Base-by-base conservation (phyloP, 495 filamentous ascomycete genomes). In the Talaromyces adpressus region DNA sequence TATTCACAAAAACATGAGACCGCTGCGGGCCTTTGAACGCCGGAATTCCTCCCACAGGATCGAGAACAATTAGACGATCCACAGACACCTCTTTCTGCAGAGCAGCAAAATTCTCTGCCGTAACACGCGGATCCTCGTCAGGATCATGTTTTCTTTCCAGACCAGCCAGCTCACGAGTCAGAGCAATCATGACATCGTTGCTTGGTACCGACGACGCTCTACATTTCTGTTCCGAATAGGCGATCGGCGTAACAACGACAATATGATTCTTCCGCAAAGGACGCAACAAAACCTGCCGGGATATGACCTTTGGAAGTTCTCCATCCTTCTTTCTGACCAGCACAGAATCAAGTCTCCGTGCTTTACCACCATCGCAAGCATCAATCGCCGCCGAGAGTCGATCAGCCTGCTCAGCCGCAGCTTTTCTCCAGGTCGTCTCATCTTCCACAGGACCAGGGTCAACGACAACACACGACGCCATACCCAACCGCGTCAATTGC, bases 1-100 rank as follows among this genome's bases (percentile, higher is more conserved):
- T 82, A 67, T 99, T 99, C 72, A 99, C 83, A 72, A 97, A 99
- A 3, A 97, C 84, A 69, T 97, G 91, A 14, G 89, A 87, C 8
- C 84, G 82, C 47, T 89, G 83, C 0, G 83, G 83, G 16, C 86
- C 82, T 47, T 84, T 83, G 59, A 77, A 81, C 0, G 89, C 82
- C 1, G 94, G 95, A 58, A 94, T 92, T 7, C 95, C 94, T 5
- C 94, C 94, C 2, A 90, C 71, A 0, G 91, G 89, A 74, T 99
- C 95, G 16, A 99, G 79, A 25, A 98, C 79, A 67, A 99, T 93
- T 27, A 99, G 79, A 3, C 94, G 83, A 67, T 98, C 94, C 2
- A 98, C 75, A 6, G 85, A 81, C 2, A 90, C 84, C 60, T 83
- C 79, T 56, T 78, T 77, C 62, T 83, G 80, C 4, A 84, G 69